These are phyloP conservation scores for Herpetospermum pedunculosum DNA, from an alignment of 306 rosid species.

Conservation along the genomic window DNA sequence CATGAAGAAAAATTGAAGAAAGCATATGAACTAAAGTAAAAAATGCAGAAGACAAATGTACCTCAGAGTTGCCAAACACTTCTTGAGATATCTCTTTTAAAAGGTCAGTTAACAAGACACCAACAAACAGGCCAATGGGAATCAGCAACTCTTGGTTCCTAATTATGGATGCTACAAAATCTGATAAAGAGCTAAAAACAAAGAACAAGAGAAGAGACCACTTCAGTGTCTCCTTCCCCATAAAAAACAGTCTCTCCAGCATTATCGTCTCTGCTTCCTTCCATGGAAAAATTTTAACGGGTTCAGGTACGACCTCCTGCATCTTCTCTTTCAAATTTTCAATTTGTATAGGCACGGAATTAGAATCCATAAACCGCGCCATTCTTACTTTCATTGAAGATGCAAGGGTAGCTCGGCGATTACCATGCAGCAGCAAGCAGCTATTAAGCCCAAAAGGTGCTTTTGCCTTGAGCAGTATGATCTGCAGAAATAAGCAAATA, in stretches of 20 bases:
- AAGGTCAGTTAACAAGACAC: slow-evolving; percentile 24
- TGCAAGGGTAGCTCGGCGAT: background rate
- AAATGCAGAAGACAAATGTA: background rate
- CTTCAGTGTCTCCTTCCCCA: slow-evolving; percentile 20
- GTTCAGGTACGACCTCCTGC: slow-evolving; percentile 22
- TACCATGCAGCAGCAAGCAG: background rate
- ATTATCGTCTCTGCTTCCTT: slow-evolving; percentile 22
- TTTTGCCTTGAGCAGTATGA: slow-evolving; percentile 8
- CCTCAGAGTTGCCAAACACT: slow-evolving; percentile 21
- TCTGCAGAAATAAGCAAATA: slow-evolving; percentile 14
- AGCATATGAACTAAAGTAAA: background rate
- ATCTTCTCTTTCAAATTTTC: slow-evolving; percentile 20
- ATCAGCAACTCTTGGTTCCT: slow-evolving; percentile 27
- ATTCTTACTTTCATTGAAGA: slow-evolving; percentile 15
- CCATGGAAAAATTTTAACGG: slow-evolving; percentile 31
- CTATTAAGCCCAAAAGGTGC: slow-evolving; percentile 7
- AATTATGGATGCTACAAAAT: slow-evolving; percentile 22
- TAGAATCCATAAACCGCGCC: slow-evolving; percentile 17
- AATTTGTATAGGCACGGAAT: slow-evolving; percentile 7
- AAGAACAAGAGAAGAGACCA: slow-evolving; percentile 18
- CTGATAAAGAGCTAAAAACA: slow-evolving; percentile 17
- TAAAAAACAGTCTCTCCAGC: slow-evolving; percentile 15
- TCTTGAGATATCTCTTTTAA: slow-evolving; percentile 25
- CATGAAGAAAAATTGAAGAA: background rate
- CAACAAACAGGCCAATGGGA: slow-evolving; percentile 36